These are phyloP conservation scores for Magnusiomyces tetraspermus DNA, from an alignment of 1,139 yeast species.

Conservation along the genomic window DNA sequence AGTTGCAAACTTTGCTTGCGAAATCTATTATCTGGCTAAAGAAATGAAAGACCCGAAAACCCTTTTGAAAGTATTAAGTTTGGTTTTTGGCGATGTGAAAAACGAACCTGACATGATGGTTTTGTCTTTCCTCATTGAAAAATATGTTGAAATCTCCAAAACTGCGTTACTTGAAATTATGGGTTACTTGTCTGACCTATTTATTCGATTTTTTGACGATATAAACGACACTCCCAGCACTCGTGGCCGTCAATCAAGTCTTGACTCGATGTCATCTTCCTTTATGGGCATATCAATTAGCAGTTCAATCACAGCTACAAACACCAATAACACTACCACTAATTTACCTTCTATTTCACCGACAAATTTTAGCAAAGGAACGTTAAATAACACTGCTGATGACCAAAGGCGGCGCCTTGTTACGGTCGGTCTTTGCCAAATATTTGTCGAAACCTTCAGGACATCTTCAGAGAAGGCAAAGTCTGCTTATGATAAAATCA, in stretches of 20 bases:
- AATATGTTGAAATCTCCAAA: slow-evolving; percentile 16
- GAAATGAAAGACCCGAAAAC: slow-evolving; percentile 18
- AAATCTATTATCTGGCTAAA: slow-evolving; percentile 30
- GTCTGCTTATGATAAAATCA: slow-evolving; percentile 19
- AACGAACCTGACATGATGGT: slow-evolving; percentile 31
- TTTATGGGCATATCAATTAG: neutral
- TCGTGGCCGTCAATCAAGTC: neutral
- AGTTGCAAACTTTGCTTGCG: slow-evolving; percentile 39
- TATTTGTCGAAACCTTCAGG: slow-evolving; percentile 21
- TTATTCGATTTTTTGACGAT: slow-evolving; percentile 5
- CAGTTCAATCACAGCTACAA: slow-evolving; percentile 1
- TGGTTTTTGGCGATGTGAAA: slow-evolving; percentile 17
- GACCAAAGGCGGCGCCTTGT: slow-evolving; percentile 11
- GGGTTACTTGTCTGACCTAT: slow-evolving; percentile 9
- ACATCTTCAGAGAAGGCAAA: slow-evolving; percentile 14
- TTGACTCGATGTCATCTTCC: neutral
- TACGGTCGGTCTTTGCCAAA: slow-evolving; percentile 22
- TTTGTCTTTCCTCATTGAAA: slow-evolving; percentile 32
- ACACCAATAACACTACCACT: too few species aligned
- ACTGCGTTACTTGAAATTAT: neutral
- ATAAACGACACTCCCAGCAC: neutral
- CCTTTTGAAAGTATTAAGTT: slow-evolving; percentile 17
- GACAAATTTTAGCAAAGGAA: neutral
- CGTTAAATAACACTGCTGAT: neutral
- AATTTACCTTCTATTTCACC: neutral